These are phyloP conservation scores for Hygrophila difformis DNA, from an alignment of 257 asterid genomes.

Conservation along the genomic window DNA sequence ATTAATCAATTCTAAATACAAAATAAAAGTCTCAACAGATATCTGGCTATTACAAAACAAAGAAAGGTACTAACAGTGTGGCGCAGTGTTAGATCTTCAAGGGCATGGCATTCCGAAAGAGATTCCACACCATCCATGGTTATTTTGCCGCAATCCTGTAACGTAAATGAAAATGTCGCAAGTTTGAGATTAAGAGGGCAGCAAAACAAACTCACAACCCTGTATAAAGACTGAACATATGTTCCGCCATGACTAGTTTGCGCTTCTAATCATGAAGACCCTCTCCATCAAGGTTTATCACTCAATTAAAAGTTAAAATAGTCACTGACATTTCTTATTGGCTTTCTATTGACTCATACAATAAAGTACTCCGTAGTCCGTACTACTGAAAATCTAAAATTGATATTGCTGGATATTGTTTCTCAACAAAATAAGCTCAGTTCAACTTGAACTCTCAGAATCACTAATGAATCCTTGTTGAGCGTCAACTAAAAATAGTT, in stretches of 20 bases:
- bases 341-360: no score
- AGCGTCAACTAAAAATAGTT: not conserved
- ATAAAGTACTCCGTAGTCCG: no score
- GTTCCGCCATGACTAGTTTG: no score
- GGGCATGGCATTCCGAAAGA: slow-evolving; percentile 66
- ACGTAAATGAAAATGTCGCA: slow-evolving; percentile 14
- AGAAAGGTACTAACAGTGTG: slow-evolving; percentile 50
- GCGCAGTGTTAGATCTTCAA: slow-evolving; percentile 70
- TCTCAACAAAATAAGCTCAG: not conserved
- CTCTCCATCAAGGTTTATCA: no score
- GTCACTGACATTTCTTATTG: no score
- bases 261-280: no score
- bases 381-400: no score
- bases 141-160: slow-evolving; percentile 80
- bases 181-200: slow-evolving; percentile 8
- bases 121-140: slow-evolving; percentile 50
- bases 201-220: no score
- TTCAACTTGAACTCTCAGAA: not conserved
- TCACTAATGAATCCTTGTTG: not conserved
- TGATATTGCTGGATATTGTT: no score
- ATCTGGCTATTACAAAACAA: slow-evolving; percentile 3
- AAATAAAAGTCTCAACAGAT: not conserved
- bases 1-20: not conserved
- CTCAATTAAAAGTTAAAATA: no score
- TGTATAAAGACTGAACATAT: no score